Conservation (phyloP, 2,329 filamentous ascomycete genomes). For the Claviceps sp. region DNA sequence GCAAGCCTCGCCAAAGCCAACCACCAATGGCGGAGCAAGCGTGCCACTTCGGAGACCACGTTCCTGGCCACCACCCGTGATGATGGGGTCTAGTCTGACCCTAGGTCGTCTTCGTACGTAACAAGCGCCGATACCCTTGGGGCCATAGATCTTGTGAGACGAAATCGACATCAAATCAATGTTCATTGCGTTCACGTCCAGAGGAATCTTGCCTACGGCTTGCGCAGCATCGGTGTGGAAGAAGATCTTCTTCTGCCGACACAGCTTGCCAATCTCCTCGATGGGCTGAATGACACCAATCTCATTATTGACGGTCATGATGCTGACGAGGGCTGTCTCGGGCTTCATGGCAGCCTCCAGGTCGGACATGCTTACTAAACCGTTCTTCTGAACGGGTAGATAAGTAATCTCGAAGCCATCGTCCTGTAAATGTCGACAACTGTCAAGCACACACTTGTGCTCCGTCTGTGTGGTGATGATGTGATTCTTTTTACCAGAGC, state of each 20-base stretch:
- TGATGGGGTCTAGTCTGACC: slow-evolving; percentile 89
- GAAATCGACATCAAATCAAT: slow-evolving; percentile 98
- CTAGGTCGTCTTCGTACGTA: slow-evolving; percentile 86
- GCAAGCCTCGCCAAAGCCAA: slow-evolving; percentile 92
- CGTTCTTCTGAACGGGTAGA: slow-evolving; percentile 74
- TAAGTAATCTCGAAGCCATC: slow-evolving; percentile 98
- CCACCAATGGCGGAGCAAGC: slow-evolving; percentile 73
- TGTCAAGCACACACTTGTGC: slow-evolving; percentile 97
- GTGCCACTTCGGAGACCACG: slow-evolving; percentile 90
- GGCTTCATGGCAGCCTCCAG: slow-evolving; percentile 81
- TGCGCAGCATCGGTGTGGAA: slow-evolving; percentile 97
- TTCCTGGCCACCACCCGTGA: slow-evolving; percentile 92
- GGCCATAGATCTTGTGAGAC: slow-evolving; percentile 96
- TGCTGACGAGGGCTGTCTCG: slow-evolving; percentile 82
- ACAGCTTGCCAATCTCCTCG: slow-evolving; percentile 84
- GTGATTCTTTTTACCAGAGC: slow-evolving; percentile 92
- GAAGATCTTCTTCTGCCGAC: slow-evolving; percentile 83
- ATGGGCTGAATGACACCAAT: slow-evolving; percentile 98
- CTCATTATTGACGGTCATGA: slow-evolving; percentile 99
- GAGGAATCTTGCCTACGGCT: slow-evolving; percentile 94
- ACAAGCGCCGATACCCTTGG: slow-evolving; percentile 93
- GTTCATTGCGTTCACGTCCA: slow-evolving; percentile 96
- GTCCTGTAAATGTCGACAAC: slow-evolving; percentile 90
- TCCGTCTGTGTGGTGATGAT: slow-evolving; percentile 96
- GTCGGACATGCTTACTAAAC: slow-evolving; percentile 71